Base-by-base conservation (phyloP, 2,329 filamentous ascomycete genomes). In the Parastagonospora avenae region DNA sequence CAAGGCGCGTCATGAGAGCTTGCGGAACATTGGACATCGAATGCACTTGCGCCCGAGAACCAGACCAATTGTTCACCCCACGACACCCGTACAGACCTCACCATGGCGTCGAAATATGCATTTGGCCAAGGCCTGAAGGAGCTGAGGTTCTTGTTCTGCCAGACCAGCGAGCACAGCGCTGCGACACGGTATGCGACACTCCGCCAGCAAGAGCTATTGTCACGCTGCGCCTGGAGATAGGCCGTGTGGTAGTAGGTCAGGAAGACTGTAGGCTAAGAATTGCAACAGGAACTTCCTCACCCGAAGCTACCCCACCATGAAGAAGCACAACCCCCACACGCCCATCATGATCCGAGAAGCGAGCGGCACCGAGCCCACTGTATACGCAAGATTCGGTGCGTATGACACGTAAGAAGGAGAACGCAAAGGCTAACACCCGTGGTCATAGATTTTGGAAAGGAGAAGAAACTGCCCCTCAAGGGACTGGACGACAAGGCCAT, bases 271-370 rank as follows among this genome's bases (percentile, higher is more conserved):
- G 19, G 19, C 19, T 24, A 24, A 24, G 5, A 24, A 24, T 24
- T 24, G 5, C 19, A 36, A 29, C 31, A 97, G 94, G 76, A 87
- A 89, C 28, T 99, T 99, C 79, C 83, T 99, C 62, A 88, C 88
- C 60, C 86, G 91, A 74, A 87, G 92, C 62, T 99, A 99, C 77
- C 94, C 94, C 40, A 94, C 90, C 54, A 97, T 99, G 93, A 99
- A 99, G 86, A 95, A 96, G 83, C 90, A 93, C 83, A 99, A 99
- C 81, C 94, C 94, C 50, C 81, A 90, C 76, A 92, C 85, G 42
- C 94, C 94, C 47, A 97, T 99, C 77, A 82, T 99, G 81, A 87
- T 99, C 70, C 90, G 94, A 72, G 94, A 97, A 81, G 94, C 93
- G 46, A 80, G 85, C 64, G 91, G 90, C 70, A 91, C 90, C 47